A percentile compares a stretch with the other conserved stretches of the same genome.
These are phyloP conservation scores for Strigomonas culicis DNA, from an alignment of 208 protist species.

Conservation along the genomic window DNA sequence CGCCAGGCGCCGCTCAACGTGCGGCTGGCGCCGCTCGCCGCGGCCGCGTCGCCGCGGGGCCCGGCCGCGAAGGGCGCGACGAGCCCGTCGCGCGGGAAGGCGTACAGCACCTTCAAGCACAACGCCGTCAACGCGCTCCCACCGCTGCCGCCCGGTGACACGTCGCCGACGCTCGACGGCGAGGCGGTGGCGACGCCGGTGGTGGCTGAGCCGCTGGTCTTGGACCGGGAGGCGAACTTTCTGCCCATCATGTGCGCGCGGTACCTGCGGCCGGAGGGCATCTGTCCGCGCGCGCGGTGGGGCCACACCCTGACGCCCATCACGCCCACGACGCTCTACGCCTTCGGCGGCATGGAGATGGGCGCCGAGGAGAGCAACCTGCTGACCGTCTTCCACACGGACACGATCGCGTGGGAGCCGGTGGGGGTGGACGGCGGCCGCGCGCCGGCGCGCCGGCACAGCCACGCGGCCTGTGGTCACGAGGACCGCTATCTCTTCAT, in stretches of 20 bases:
- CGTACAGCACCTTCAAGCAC: too few relatives aligned
- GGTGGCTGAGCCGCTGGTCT: not conserved
- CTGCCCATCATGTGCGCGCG: slow-evolving; percentile 79
- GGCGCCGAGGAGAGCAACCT: slow-evolving; percentile 31
- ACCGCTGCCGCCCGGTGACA: not conserved
- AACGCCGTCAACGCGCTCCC: too few relatives aligned
- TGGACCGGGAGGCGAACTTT: slow-evolving; percentile 66
- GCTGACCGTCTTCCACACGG: slow-evolving; percentile 60
- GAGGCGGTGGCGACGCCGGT: not conserved
- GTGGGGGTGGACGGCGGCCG: slow-evolving; percentile 24
- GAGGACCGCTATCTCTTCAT: slow-evolving; percentile 68
- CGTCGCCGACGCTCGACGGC: not conserved
- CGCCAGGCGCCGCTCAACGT: slow-evolving; percentile 24
- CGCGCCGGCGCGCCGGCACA: slow-evolving; percentile 42
- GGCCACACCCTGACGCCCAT: slow-evolving; percentile 73
- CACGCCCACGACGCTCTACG: slow-evolving; percentile 29
- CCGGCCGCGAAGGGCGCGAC: too few relatives aligned
- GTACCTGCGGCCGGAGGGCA: slow-evolving; percentile 55
- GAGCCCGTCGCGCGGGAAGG: too few relatives aligned
- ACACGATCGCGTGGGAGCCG: slow-evolving; percentile 67
- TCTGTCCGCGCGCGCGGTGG: slow-evolving; percentile 57
- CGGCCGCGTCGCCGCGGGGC: too few relatives aligned
- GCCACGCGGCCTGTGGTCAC: slow-evolving; percentile 68
- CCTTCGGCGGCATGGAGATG: slow-evolving; percentile 69
- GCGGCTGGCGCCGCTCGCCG: slow-evolving; percentile 24